phyloP scores from a whole-genome alignment of 1,139 yeast species.

The Groenewaldozyma auringiensis region DNA sequence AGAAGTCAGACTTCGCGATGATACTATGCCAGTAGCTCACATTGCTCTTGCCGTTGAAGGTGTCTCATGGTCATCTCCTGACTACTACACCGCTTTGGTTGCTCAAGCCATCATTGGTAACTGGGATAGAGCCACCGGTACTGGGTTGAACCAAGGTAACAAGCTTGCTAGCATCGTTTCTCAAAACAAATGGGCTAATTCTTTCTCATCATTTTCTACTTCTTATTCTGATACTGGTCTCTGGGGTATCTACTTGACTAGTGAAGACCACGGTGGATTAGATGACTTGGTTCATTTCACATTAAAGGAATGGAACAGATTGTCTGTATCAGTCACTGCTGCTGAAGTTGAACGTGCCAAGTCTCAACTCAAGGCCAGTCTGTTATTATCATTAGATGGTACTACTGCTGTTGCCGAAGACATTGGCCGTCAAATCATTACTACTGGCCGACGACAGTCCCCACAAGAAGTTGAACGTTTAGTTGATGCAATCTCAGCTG shows the following conservation, averaged over 20 bases:
- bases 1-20: slow-evolving; percentile 77
- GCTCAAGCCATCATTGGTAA: slow-evolving; percentile 96
- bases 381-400: slow-evolving; percentile 83
- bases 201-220: slow-evolving; percentile 94
- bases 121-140: slow-evolving; percentile 93
- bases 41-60: slow-evolving; percentile 96
- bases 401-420: slow-evolving; percentile 96
- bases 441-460: slow-evolving; percentile 82
- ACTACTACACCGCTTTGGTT: slow-evolving; percentile 88
- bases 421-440: slow-evolving; percentile 92
- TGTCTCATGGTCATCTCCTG: slow-evolving; percentile 94
- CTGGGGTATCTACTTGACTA: slow-evolving; percentile 92
- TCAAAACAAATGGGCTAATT: slow-evolving; percentile 75
- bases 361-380: slow-evolving; percentile 88
- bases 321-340: slow-evolving; percentile 70
- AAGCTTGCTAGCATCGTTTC: slow-evolving; percentile 74
- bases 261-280: slow-evolving; percentile 63
- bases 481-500: slow-evolving; percentile 69
- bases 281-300: slow-evolving; percentile 67
- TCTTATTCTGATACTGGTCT: slow-evolving; percentile 96
- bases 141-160: slow-evolving; percentile 79
- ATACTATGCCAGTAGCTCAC: slow-evolving; percentile 79
- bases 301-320: slow-evolving; percentile 79
- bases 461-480: slow-evolving; percentile 89
- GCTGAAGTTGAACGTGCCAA: slow-evolving; percentile 92